Conservation (phyloP, 345 rosid genomes). For the Camelina hispida region DNA sequence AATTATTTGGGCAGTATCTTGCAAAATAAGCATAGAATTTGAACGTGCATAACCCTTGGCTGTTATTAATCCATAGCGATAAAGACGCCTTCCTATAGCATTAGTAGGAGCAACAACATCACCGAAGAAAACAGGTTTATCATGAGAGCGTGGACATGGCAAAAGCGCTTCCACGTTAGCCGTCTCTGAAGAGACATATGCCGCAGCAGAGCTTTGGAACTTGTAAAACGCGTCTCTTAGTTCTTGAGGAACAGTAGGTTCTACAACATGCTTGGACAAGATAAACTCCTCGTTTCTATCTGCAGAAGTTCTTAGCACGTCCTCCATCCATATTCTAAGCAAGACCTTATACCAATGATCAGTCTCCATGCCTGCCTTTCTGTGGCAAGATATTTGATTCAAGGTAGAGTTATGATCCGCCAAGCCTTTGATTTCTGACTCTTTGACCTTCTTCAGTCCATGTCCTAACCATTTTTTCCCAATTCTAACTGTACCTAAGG, state of each 20-base stretch:
- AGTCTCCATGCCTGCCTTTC: constrained; percentile 88
- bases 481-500: constrained; percentile 68
- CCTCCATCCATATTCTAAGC: constrained; percentile 79
- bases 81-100: constrained; percentile 72
- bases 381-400: constrained; percentile 68
- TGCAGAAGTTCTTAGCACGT: constrained; percentile 52
- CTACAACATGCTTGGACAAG: constrained; percentile 72
- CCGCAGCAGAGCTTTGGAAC: constrained; percentile 65
- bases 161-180: constrained; percentile 64
- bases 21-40: constrained; percentile 61
- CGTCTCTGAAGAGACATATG: constrained; percentile 79
- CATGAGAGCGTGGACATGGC: constrained; percentile 49
- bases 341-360: constrained; percentile 91
- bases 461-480: constrained; percentile 93
- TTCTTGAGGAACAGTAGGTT: constrained; percentile 79
- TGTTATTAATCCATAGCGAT: constrained; percentile 72
- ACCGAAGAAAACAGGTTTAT: constrained; percentile 47
- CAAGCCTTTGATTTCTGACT: constrained; percentile 85
- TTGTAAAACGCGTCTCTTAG: constrained; percentile 73
- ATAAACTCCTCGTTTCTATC: constrained; percentile 62
- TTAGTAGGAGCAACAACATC: constrained; percentile 69
- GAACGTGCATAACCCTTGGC: constrained; percentile 63
- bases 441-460: constrained; percentile 89
- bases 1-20: constrained; percentile 70
- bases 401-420: constrained; percentile 67